These are phyloP conservation scores for Tuber melanosporum DNA, from an alignment of 495 filamentous ascomycete species.

Conservation along the genomic window DNA sequence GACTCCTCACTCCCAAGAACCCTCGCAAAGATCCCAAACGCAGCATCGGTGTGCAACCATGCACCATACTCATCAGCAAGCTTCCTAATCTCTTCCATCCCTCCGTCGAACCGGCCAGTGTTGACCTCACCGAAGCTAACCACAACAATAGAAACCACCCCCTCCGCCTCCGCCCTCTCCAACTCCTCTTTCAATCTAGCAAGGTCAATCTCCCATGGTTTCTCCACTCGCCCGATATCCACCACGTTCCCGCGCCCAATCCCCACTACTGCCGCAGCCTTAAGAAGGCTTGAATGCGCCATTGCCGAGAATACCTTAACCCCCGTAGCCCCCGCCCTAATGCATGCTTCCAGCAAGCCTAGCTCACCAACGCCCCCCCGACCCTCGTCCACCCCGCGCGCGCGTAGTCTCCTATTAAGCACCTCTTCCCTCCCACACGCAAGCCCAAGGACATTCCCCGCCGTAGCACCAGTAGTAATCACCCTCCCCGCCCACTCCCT, in stretches of 20 bases:
- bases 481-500: conserved; percentile 54
- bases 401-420: conserved; percentile 46
- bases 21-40: conserved; percentile 80
- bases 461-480: conserved; percentile 87
- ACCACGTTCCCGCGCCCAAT: conserved; percentile 65
- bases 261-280: conserved; percentile 75
- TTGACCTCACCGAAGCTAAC: conserved; percentile 86
- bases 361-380: conserved; percentile 54
- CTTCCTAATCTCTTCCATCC: conserved; percentile 58
- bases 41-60: conserved; percentile 88
- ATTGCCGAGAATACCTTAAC: conserved; percentile 73
- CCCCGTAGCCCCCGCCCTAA: conserved; percentile 54
- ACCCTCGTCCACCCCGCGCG: conserved; percentile 17
- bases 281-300: conserved; percentile 73
- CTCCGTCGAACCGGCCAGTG: conserved; percentile 74
- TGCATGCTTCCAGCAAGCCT: conserved; percentile 63
- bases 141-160: conserved; percentile 61
- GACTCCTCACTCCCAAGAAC: conserved; percentile 51
- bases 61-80: conserved; percentile 63
- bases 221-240: conserved; percentile 50
- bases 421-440: conserved; percentile 69
- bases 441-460: conserved; percentile 73
- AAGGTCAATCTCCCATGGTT: conserved; percentile 64
- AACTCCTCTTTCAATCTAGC: conserved; percentile 53
- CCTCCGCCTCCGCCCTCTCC: conserved; percentile 45